Percentiles rank a stretch among this genome's conserved stretches.
These are phyloP conservation scores for Auriscalpium microsporum DNA, from an alignment of 768 basidiomycete species.

Conservation along the genomic window DNA sequence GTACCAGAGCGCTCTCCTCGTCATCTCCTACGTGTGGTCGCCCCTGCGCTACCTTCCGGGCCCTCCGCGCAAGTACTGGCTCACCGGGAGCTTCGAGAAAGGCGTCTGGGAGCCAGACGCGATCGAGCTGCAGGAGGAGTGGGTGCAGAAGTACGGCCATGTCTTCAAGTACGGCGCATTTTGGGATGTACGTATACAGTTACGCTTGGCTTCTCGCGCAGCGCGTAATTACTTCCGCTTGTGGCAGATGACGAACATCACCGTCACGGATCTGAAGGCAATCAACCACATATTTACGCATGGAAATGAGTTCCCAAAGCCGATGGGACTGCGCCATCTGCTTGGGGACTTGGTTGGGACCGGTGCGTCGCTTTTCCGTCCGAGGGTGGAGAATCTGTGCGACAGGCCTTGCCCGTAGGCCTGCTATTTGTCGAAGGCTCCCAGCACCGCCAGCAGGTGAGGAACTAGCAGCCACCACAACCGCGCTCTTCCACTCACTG, in stretches of 20 bases:
- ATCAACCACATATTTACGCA: slow-evolving; percentile 4
- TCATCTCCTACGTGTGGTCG: neutral
- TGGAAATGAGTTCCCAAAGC: slow-evolving; percentile 8
- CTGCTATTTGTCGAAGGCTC: neutral
- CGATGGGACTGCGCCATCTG: neutral
- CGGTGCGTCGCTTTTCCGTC: neutral
- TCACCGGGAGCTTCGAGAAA: neutral
- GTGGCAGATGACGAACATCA: neutral
- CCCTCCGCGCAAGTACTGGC: neutral
- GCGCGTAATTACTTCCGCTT: no score
- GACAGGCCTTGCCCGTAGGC: neutral
- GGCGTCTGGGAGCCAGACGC: neutral
- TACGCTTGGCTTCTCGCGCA: no score
- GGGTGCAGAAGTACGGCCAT: neutral
- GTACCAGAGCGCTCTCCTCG: neutral
- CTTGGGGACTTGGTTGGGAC: slow-evolving; percentile 1
- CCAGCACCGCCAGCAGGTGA: neutral
- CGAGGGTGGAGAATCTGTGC: no score
- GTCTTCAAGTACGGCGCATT: neutral
- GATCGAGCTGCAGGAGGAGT: neutral
- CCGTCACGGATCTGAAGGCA: slow-evolving; percentile 4
- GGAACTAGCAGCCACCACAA: no score
- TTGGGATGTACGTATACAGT: no score
- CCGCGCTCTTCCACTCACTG: no score
- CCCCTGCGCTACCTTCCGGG: neutral